A percentile compares a stretch with the other conserved stretches of the same genome.
Conservation (phyloP, 805 yeast genomes). For the Candida corydali region DNA sequence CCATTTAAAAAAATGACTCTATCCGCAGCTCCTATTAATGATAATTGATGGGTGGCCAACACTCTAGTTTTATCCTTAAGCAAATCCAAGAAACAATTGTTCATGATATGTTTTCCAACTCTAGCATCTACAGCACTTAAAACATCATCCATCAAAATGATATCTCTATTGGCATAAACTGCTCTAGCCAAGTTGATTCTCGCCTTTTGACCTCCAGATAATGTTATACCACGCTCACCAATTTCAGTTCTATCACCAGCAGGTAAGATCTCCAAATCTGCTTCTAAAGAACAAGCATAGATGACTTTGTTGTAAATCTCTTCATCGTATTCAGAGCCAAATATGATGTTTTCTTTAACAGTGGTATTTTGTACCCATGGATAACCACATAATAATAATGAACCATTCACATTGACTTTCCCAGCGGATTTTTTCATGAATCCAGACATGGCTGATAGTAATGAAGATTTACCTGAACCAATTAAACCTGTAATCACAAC, state of each 20-base stretch:
- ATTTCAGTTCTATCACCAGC: constrained; percentile 35
- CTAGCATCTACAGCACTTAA: constrained; percentile 36
- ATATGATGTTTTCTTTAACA: constrained; percentile 28
- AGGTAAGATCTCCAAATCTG: constrained; percentile 28
- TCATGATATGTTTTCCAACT: constrained; percentile 34
- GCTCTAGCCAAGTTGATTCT: constrained; percentile 34
- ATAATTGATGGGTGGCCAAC: constrained; percentile 36
- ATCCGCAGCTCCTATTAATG: constrained; percentile 30
- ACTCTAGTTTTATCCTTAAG: constrained; percentile 27
- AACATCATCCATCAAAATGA: constrained; percentile 31
- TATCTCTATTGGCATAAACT: constrained; percentile 28
- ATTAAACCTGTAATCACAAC: constrained; percentile 33
- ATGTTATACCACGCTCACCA: constrained; percentile 35
- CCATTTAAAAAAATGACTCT: constrained; percentile 27
- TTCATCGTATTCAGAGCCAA: constrained; percentile 22
- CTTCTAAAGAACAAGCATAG: constrained; percentile 27
- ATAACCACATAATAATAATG: constrained; percentile 26
- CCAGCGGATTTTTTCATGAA: constrained; percentile 32
- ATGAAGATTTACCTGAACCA: constrained; percentile 36
- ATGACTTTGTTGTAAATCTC: constrained; percentile 22
- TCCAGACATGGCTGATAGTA: constrained; percentile 34
- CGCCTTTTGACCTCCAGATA: constrained; percentile 37
- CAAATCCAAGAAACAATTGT: constrained; percentile 25
- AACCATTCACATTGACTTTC: constrained; percentile 24
- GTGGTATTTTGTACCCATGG: constrained; percentile 37